A percentile compares a stretch with the other conserved stretches of the same genome.
These are phyloP conservation scores for Penicillium atrosanguineum DNA, from an alignment of 495 filamentous ascomycete genomes.

Conservation along the genomic window DNA sequence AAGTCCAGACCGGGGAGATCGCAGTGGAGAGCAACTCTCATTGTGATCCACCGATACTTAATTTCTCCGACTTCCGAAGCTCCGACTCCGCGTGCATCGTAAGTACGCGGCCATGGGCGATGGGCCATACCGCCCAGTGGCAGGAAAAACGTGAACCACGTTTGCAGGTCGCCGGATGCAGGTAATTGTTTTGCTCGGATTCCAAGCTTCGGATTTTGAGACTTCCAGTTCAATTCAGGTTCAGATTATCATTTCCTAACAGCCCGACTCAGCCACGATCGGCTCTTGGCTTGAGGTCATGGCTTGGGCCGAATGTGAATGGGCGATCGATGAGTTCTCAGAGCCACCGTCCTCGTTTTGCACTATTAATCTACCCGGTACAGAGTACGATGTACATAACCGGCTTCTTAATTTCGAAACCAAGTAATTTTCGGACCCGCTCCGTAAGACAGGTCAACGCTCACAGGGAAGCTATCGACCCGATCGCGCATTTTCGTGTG, in stretches of 20 bases:
- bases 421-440: constrained; percentile 1
- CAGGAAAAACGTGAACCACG: constrained; percentile 16
- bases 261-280: constrained; percentile 12
- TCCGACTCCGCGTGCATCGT: not conserved
- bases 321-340: constrained; percentile 8
- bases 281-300: constrained; percentile 5
- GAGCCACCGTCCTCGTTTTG: not conserved
- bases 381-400: too few species aligned
- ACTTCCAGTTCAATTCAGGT: not conserved
- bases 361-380: not conserved
- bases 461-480: too few species aligned
- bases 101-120: constrained; percentile 6
- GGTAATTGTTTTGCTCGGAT: constrained; percentile 3
- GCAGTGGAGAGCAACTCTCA: not conserved
- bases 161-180: constrained; percentile 18
- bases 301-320: not conserved
- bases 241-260: constrained; percentile 1
- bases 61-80: not conserved
- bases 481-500: too few species aligned
- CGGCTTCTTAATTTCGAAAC: not conserved
- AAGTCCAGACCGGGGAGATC: not conserved
- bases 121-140: constrained; percentile 13
- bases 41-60: not conserved
- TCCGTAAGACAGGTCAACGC: too few species aligned
- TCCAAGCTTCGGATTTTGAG: not conserved